Conservation (phyloP, 1,139 yeast genomes). For the Chernovozyma sophiae-reginae region DNA sequence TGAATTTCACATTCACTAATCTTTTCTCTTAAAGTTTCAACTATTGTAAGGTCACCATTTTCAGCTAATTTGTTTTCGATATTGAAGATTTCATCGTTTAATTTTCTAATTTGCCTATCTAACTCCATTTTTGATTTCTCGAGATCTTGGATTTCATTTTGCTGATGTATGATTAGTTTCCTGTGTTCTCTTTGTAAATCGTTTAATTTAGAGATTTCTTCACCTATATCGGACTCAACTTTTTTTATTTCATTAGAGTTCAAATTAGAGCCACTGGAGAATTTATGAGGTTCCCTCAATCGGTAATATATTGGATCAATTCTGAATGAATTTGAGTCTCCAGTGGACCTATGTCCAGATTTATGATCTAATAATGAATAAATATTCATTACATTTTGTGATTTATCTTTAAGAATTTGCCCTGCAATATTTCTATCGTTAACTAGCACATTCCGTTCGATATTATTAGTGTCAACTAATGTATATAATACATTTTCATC, state of each 20-base stretch:
- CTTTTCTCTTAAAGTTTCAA: constrained; percentile 27
- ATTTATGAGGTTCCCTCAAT: constrained; percentile 25
- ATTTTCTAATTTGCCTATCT: constrained; percentile 15
- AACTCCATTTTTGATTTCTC: constrained; percentile 12
- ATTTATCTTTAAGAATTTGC: constrained; percentile 18
- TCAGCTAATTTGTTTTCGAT: constrained; percentile 30
- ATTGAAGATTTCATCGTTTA: constrained; percentile 16
- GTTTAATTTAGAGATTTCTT: constrained; percentile 12
- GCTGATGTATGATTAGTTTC: constrained; percentile 12
- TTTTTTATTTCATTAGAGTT: constrained; percentile 15
- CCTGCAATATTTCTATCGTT: constrained; percentile 52
- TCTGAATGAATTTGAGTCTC: constrained; percentile 41
- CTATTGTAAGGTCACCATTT: constrained; percentile 30
- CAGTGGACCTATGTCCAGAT: constrained; percentile 38
- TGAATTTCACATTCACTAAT: constrained; percentile 28
- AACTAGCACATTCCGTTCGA: constrained; percentile 59
- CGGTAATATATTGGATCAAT: constrained; percentile 56
- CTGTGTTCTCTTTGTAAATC: constrained; percentile 17
- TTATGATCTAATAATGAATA: constrained; percentile 39
- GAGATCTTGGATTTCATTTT: constrained; percentile 11
- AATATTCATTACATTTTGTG: constrained; percentile 36
- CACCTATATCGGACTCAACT: constrained; percentile 15
- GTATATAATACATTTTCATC: constrained; percentile 54
- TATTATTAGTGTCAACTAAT: constrained; percentile 58
- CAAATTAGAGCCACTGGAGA: constrained; percentile 22